These are phyloP conservation scores for Zancudomyces culisetae DNA, from an alignment of 371 early-diverging fungal genomes.

Conservation along the genomic window DNA sequence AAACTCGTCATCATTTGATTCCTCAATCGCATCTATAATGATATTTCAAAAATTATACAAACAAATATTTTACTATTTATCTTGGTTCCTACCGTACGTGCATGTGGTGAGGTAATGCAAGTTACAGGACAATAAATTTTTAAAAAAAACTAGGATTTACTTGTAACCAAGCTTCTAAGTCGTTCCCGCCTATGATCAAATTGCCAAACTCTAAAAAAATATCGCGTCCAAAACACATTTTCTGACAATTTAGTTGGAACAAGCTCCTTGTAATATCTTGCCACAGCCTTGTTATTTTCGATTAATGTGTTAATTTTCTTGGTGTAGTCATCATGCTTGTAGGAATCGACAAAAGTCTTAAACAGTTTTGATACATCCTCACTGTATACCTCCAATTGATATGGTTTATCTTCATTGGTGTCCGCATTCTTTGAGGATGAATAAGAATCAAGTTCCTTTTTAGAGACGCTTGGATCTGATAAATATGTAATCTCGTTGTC, in stretches of 20 bases:
- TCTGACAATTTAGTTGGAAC: constrained; percentile 9
- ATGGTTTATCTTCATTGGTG: background rate
- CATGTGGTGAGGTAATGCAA: too few species aligned
- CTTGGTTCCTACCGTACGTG: background rate
- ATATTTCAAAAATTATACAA: background rate
- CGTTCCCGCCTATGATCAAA: constrained; percentile 16
- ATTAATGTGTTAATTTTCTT: constrained; percentile 1
- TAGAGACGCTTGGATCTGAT: constrained; percentile 6
- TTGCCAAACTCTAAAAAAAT: constrained; percentile 17
- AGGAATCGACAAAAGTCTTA: constrained; percentile 5
- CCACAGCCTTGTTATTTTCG: constrained; percentile 3
- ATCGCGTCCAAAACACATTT: constrained; percentile 17
- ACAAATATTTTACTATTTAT: background rate
- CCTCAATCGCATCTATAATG: constrained; percentile 10
- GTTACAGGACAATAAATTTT: background rate
- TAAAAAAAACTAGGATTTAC: background rate
- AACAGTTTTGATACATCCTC: constrained; percentile 1
- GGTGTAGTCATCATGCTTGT: background rate
- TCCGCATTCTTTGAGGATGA: background rate
- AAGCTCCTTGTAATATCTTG: constrained; percentile 5
- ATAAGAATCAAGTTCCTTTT: background rate
- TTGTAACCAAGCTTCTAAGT: constrained; percentile 16
- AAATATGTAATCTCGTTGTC: constrained; percentile 12
- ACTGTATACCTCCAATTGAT: background rate
- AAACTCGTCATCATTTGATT: constrained; percentile 17